Percentiles rank a stretch among this genome's conserved stretches.
Evolutionary conservation across 257 asterid species (phyloP).

Genomic region (Gentiana straminea): DNA sequence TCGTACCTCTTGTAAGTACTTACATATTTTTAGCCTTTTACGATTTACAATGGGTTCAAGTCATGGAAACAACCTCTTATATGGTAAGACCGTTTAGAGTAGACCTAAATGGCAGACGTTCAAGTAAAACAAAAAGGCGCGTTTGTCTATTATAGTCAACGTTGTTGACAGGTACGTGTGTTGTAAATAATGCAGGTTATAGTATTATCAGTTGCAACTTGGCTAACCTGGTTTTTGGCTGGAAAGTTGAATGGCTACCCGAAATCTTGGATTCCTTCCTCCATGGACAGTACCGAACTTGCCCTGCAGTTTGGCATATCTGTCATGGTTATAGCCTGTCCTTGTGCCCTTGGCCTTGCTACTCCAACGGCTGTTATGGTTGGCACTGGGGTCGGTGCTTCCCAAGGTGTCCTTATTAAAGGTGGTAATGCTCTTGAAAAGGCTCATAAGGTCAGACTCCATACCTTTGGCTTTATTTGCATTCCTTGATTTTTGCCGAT

Average conservation of each 20-base stretch:
- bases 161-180: neutral
- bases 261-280: constrained; percentile 53
- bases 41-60: no score
- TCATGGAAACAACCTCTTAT: no score
- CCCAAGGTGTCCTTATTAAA: constrained; percentile 78
- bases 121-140: neutral
- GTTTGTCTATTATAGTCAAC: neutral
- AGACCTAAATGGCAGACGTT: no score
- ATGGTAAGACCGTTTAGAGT: no score
- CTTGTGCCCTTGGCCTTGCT: constrained; percentile 86
- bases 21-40: neutral
- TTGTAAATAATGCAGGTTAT: constrained; percentile 33
- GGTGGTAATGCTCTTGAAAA: constrained; percentile 85
- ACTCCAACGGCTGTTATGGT: constrained; percentile 95
- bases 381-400: constrained; percentile 75
- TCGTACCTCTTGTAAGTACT: constrained; percentile 35
- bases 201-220: constrained; percentile 39
- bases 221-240: constrained; percentile 66
- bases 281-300: constrained; percentile 73
- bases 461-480: neutral
- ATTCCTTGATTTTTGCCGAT: neutral
- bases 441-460: constrained; percentile 58
- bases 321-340: constrained; percentile 91
- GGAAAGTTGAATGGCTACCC: constrained; percentile 55
- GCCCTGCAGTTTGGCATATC: constrained; percentile 86